A percentile compares a stretch with the other conserved stretches of the same genome.
phyloP scores from a whole-genome alignment of 257 asterid species.

The Nicotiana tomentosiformis region DNA sequence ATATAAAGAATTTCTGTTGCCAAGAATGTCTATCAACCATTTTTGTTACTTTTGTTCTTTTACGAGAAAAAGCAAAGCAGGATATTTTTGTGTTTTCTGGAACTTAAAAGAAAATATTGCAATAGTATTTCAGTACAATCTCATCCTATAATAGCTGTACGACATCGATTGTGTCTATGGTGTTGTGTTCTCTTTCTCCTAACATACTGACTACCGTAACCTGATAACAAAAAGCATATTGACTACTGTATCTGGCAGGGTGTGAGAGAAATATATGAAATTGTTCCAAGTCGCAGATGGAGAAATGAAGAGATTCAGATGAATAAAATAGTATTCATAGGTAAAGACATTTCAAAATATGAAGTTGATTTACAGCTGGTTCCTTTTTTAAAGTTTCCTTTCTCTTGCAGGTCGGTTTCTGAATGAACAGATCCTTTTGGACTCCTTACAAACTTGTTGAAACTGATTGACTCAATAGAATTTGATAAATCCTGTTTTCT shows the following conservation, averaged over 20 bases:
- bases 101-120: background rate
- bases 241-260: constrained; percentile 38
- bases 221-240: too few relatives aligned
- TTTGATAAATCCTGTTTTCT: background rate
- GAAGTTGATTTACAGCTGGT: background rate
- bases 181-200: background rate
- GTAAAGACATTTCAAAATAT: constrained; percentile 25
- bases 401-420: constrained; percentile 59
- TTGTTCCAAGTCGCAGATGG: constrained; percentile 82
- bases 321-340: constrained; percentile 84
- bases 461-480: background rate
- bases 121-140: background rate
- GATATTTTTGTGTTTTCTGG: background rate
- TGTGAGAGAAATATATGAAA: constrained; percentile 93
- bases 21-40: background rate
- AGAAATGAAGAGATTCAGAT: constrained; percentile 48
- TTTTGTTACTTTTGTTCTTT: background rate
- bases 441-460: constrained; percentile 40
- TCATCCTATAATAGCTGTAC: background rate
- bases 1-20: background rate
- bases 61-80: background rate
- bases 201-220: background rate
- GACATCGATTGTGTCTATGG: background rate
- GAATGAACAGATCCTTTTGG: constrained; percentile 53
- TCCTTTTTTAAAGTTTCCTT: background rate